Conservation (phyloP, 805 yeast species). For the Saturnispora sanitii region DNA sequence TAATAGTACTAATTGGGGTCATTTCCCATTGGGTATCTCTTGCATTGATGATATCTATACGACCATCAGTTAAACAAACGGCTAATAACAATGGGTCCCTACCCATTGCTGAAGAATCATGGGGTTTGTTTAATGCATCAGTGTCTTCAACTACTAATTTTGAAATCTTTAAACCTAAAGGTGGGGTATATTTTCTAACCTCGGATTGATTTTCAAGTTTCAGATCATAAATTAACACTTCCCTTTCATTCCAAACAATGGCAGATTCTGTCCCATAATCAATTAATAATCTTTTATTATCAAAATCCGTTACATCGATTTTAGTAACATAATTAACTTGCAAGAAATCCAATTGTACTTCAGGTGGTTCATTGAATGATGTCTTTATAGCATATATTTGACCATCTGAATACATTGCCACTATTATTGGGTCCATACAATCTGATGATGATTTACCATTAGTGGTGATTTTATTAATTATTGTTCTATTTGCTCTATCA, state of each 20-base stretch:
- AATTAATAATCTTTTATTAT: conserved; percentile 15
- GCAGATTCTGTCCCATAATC: conserved; percentile 27
- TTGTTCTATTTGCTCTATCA: conserved; percentile 12
- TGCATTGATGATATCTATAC: conserved; percentile 34
- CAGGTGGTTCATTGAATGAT: neutral
- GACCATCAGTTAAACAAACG: conserved; percentile 31
- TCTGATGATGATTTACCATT: too few relatives aligned
- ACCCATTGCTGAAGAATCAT: conserved; percentile 21
- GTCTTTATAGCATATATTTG: neutral
- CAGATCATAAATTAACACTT: conserved; percentile 17
- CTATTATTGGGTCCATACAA: neutral
- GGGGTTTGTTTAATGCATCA: conserved; percentile 8
- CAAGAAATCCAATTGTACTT: too few relatives aligned
- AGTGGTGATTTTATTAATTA: too few relatives aligned
- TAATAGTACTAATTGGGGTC: conserved; percentile 15
- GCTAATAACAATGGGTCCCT: conserved; percentile 24
- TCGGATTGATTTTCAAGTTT: conserved; percentile 2
- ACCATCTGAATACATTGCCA: neutral
- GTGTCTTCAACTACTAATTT: conserved; percentile 20
- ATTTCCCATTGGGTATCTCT: conserved; percentile 23
- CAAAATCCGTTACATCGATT: conserved; percentile 6
- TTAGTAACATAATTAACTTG: neutral
- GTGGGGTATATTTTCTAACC: conserved; percentile 3
- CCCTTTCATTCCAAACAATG: conserved; percentile 14
- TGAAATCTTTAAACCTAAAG: conserved; percentile 12